A percentile compares a stretch with the other conserved stretches of the same genome.
These are phyloP conservation scores for Aaosphaeria arxii DNA, from an alignment of 2,329 filamentous ascomycete genomes.

Conservation along the genomic window DNA sequence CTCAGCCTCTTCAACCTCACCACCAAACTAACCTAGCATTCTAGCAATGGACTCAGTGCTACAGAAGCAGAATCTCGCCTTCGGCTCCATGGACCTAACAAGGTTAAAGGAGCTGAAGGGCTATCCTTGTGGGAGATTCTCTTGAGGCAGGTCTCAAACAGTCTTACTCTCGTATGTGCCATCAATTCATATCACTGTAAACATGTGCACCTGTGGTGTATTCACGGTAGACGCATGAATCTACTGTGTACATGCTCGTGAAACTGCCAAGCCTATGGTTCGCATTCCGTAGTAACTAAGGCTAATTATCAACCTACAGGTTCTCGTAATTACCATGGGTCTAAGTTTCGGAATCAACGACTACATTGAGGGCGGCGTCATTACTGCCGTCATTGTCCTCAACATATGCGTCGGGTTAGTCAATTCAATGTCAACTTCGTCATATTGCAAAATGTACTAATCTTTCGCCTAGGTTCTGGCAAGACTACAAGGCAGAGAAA, in stretches of 20 bases:
- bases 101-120: slow-evolving; percentile 68
- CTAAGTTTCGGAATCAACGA: slow-evolving; percentile 63
- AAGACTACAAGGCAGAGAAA: slow-evolving; percentile 48
- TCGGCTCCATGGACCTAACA: slow-evolving; percentile 65
- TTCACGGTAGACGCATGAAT: too few relatives aligned
- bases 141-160: slow-evolving; percentile 74
- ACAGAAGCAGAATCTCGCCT: slow-evolving; percentile 65
- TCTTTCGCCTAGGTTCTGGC: slow-evolving; percentile 39
- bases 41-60: slow-evolving; percentile 59
- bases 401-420: slow-evolving; percentile 65
- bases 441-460: slow-evolving; percentile 1
- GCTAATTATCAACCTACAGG: slow-evolving; percentile 42
- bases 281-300: too few relatives aligned
- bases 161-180: slow-evolving; percentile 60
- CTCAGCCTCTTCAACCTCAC: slow-evolving; percentile 2
- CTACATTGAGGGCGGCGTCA: slow-evolving; percentile 62
- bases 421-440: neutral
- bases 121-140: slow-evolving; percentile 73
- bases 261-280: too few relatives aligned
- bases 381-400: slow-evolving; percentile 62
- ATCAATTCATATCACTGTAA: slow-evolving; percentile 3
- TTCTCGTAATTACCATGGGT: slow-evolving; percentile 73
- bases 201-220: neutral
- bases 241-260: too few relatives aligned
- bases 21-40: slow-evolving; percentile 10